Evolutionary conservation across 2,329 filamentous ascomycete species (phyloP), one percentile per base, ranked within the genome.

Genomic region (Leptographium galeiforme): DNA sequence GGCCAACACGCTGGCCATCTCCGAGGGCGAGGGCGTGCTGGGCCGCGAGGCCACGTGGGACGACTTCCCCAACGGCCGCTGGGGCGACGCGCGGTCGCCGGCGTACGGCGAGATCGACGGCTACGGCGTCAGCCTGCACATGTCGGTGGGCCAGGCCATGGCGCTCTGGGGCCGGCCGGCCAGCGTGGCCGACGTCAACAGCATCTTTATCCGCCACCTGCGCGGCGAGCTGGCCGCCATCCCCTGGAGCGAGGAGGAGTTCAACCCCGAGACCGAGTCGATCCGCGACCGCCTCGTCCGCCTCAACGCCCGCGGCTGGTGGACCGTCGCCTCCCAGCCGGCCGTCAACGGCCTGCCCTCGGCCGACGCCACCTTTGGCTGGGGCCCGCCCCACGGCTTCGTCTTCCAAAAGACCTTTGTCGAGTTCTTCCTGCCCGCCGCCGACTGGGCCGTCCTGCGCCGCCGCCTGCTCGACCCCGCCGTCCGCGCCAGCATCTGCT

Each of bases 331-430:
- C 5, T 95, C 88, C 5, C 93, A 98, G 65, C 93, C 93, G 5
- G 88, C 91, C 16, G 89, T 96, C 54, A 95, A 96, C 64, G 89
- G 90, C 44, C 70, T 90, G 19, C 78, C 78, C 39, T 94, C 87
- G 33, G 80, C 77, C 48, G 81, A 98, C 65, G 70, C 77, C 4
- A 79, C 87, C 19, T 95, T 95, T 62, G 93, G 93, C 58, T 98
- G 93, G 93, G 93, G 93, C 1, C 93, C 93, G 0, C 79, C 78
- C 50, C 84, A 90, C 62, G 93, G 93, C 18, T 97, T 95, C 66
- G 89, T 97, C 48, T 98, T 96, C 73, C 93, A 98, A 64, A 98
- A 97, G 70, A 86, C 91, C 0, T 98, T 98, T 67, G 89, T 98
- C 51, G 93, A 98, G 67, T 89, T 97, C 70, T 98, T 98, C 74